Conservation (phyloP, 306 rosid species). For the Neltuma alba region DNA sequence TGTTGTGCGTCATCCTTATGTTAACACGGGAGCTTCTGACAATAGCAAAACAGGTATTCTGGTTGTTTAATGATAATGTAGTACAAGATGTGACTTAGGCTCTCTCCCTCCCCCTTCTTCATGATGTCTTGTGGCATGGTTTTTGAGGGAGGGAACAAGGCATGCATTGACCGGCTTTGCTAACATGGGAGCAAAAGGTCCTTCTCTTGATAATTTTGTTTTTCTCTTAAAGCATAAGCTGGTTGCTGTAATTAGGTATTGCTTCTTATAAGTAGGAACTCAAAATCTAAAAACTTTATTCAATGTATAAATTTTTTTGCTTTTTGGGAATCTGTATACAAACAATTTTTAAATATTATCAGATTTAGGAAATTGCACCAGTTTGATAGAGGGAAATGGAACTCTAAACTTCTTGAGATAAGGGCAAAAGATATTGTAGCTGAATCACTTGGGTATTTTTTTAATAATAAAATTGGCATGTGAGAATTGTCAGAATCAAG, state of each 20-base stretch:
- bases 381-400: conserved; percentile 6
- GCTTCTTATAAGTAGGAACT: conserved; percentile 30
- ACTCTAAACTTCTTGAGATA: conserved; percentile 20
- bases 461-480: background rate
- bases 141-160: background rate
- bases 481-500: conserved; percentile 5
- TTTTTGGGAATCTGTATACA: background rate
- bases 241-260: conserved; percentile 8
- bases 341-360: background rate
- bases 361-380: background rate
- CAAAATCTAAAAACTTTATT: background rate
- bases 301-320: background rate
- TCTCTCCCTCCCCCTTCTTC: background rate
- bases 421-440: conserved; percentile 16
- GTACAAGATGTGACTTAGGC: background rate
- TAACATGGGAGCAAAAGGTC: background rate
- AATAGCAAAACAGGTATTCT: conserved; percentile 65
- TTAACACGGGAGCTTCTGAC: conserved; percentile 30
- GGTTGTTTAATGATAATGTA: conserved; percentile 28
- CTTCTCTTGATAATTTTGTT: conserved; percentile 1
- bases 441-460: conserved; percentile 7
- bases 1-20: conserved; percentile 63
- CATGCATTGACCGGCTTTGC: background rate
- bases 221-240: background rate
- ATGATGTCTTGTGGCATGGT: background rate